Evolutionary conservation across 2,329 filamentous ascomycete species (phyloP).

Genomic region (Xylariales sp.): DNA sequence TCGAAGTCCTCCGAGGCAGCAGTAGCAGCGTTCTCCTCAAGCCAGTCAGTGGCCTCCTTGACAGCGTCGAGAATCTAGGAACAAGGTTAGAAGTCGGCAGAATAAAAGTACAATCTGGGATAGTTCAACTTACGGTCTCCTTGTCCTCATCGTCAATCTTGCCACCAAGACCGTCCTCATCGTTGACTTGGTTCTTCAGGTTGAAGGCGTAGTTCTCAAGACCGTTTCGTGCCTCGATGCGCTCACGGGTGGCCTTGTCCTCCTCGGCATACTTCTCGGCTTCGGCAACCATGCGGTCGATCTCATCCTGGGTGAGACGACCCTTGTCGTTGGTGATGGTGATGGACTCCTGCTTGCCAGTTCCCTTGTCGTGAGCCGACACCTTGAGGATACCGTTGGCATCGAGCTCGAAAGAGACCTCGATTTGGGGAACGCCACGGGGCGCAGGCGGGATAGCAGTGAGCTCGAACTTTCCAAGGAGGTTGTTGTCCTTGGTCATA

Average conservation of each 20-base stretch:
- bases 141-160: conserved; percentile 99
- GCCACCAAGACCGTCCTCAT: conserved; percentile 92
- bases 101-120: background rate
- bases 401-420: conserved; percentile 96
- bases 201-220: conserved; percentile 99
- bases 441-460: conserved; percentile 92
- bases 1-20: conserved; percentile 93
- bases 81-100: conserved; percentile 28
- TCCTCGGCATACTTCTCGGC: conserved; percentile 98
- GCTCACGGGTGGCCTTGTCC: conserved; percentile 96
- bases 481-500: conserved; percentile 95
- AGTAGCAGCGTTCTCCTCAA: conserved; percentile 86
- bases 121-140: conserved; percentile 66
- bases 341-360: conserved; percentile 94
- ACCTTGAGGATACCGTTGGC: conserved; percentile 99
- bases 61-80: conserved; percentile 78
- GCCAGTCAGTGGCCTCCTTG: conserved; percentile 96
- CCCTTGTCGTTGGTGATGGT: conserved; percentile 99
- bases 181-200: conserved; percentile 98
- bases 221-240: conserved; percentile 92
- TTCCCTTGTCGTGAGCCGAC: conserved; percentile 93
- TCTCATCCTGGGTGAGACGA: conserved; percentile 91
- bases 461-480: conserved; percentile 96
- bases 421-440: conserved; percentile 95
- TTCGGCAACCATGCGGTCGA: conserved; percentile 98